Conservation (phyloP, 257 asterid species). For the Scutellaria baicalensis region DNA sequence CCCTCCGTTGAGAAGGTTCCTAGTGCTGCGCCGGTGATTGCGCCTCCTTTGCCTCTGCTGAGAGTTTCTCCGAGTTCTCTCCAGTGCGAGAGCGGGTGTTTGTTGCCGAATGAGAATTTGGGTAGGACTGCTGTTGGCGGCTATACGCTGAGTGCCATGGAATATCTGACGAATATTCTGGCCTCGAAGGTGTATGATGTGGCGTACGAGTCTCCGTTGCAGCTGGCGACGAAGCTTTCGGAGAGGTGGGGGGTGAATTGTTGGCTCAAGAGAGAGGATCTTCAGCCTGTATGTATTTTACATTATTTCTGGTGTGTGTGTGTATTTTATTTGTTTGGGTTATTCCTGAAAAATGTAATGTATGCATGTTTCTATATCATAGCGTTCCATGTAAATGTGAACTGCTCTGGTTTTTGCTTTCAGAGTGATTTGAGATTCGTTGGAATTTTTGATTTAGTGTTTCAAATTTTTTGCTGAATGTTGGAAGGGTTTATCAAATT, state of each 20-base stretch:
- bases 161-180: constrained; percentile 64
- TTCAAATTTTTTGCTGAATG: not conserved
- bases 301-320: not conserved
- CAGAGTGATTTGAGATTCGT: not conserved
- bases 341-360: not conserved
- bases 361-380: not conserved
- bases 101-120: constrained; percentile 37
- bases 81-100: constrained; percentile 54
- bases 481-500: not conserved
- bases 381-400: not conserved
- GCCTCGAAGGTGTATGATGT: constrained; percentile 78
- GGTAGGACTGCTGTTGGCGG: constrained; percentile 19
- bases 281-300: constrained; percentile 58
- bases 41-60: constrained; percentile 18
- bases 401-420: not conserved
- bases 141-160: constrained; percentile 40
- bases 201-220: constrained; percentile 68
- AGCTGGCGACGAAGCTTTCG: constrained; percentile 68
- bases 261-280: constrained; percentile 90
- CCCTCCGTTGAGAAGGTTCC: constrained; percentile 19
- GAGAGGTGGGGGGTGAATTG: constrained; percentile 55
- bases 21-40: constrained; percentile 8
- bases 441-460: not conserved
- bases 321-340: not conserved
- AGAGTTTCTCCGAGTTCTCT: constrained; percentile 46